Evolutionary conservation across 768 basidiomycete genomes (phyloP), one percentile per base, ranked within the genome.

Genomic region (Tricholoma furcatifolium): DNA sequence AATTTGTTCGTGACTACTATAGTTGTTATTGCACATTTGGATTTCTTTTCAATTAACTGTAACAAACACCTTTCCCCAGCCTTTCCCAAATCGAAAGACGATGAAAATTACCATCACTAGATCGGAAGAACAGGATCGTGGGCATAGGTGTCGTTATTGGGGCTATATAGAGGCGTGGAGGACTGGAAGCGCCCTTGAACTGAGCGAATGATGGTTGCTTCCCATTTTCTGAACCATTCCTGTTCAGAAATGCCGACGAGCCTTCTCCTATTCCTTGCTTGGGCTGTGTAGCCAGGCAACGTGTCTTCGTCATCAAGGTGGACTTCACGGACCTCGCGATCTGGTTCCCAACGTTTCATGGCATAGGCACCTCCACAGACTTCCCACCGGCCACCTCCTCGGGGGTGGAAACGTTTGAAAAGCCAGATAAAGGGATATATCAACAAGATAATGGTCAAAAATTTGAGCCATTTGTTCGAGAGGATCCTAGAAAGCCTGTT

Each of bases 391-490:
- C 87, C 91, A 6, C 91, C 91, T 8, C 89, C 88, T 0, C 69
- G 72, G 5, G 73, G 62, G 59, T 85, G 77, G 67, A 88, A 87
- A 4, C 84, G 81, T 64, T 83, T 83, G 68, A 82, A 91, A 3
- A 93, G 67, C 90, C 89, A 93, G 56, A 93, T 77, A 65, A 91
- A 83, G 0, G 90, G 91, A 62, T 82, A 93, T 53, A 93, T 75
- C 53, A 91, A 67, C 11, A 84, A 74, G 51, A 92, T 71, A 60
- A 85, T 82, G 18, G 84, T 75, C 11, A 93, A 63, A 59, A 88
- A 75, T 58, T 83, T 84, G 61, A 92, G 67, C 82, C 86, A 91
- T 55, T 75, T 78, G 58, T 83, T 84, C 23, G 85, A 85, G 38
- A 91, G 78, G 57, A 79, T 76, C 42, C 85, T 76, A 5, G 89